These are phyloP conservation scores for Eimeria tenella DNA, from an alignment of 169 alveolate genomes.

Conservation along the genomic window DNA sequence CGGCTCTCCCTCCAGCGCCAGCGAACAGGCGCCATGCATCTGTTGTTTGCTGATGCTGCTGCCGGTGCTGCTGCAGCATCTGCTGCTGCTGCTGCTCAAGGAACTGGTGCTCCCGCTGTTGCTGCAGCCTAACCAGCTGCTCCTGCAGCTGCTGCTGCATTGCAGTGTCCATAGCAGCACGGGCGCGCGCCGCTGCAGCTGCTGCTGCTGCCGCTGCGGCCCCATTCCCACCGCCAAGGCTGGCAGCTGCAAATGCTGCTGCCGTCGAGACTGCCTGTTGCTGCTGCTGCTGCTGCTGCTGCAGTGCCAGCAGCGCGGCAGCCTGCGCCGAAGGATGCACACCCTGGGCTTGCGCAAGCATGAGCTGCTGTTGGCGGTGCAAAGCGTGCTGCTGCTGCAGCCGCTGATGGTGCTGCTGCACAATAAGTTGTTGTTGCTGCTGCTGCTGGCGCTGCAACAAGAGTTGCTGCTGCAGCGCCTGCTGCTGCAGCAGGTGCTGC, in stretches of 20 bases:
- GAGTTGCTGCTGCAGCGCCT: slow-evolving; percentile 17
- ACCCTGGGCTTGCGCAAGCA: slow-evolving; percentile 46
- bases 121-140: slow-evolving; percentile 50
- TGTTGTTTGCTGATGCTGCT: slow-evolving; percentile 41
- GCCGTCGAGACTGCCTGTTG: neutral
- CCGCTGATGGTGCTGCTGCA: slow-evolving; percentile 55
- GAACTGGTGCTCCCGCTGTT: slow-evolving; percentile 24
- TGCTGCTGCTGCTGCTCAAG: slow-evolving; percentile 52
- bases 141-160: slow-evolving; percentile 63
- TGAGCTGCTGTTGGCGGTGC: slow-evolving; percentile 56
- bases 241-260: neutral
- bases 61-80: slow-evolving; percentile 48
- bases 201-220: slow-evolving; percentile 30
- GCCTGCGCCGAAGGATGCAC: slow-evolving; percentile 49
- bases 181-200: slow-evolving; percentile 27
- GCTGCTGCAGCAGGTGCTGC: slow-evolving; percentile 67
- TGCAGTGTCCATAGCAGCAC: slow-evolving; percentile 37
- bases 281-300: slow-evolving; percentile 69
- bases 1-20: slow-evolving; percentile 52
- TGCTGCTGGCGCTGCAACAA: slow-evolving; percentile 17
- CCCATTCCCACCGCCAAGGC: neutral
- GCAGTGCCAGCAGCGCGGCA: slow-evolving; percentile 60
- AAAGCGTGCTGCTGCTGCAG: slow-evolving; percentile 50
- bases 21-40: slow-evolving; percentile 44
- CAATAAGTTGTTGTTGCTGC: slow-evolving; percentile 39